Evolutionary conservation across 495 filamentous ascomycete species (phyloP).

Genomic region (Chaetomidium leptoderma): DNA sequence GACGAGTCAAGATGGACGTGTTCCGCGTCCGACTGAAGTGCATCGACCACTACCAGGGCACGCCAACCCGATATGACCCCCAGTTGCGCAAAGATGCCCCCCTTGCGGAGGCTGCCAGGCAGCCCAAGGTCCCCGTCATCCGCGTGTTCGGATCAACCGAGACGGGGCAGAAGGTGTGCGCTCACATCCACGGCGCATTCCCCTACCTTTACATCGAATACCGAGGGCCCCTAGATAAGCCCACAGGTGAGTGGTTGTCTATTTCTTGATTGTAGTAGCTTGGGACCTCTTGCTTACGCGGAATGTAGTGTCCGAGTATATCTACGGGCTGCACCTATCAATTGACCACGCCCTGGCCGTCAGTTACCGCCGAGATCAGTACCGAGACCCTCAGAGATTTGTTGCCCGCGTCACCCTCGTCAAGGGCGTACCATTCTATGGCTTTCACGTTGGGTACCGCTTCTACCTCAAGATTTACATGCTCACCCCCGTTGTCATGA

Average conservation of each 20-base stretch:
- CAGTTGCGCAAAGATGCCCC: conserved; percentile 56
- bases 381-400: conserved; percentile 62
- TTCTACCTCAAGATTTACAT: conserved; percentile 94
- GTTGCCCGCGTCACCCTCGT: conserved; percentile 87
- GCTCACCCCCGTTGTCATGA: conserved; percentile 77
- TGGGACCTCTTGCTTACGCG: conserved; percentile 2
- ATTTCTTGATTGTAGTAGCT: background rate
- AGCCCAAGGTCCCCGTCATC: conserved; percentile 77
- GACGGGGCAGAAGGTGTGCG: conserved; percentile 92
- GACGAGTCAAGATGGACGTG: conserved; percentile 51
- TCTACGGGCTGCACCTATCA: conserved; percentile 66
- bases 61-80: conserved; percentile 77
- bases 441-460: conserved; percentile 85
- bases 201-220: conserved; percentile 94
- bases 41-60: conserved; percentile 85
- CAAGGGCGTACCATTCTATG: conserved; percentile 93
- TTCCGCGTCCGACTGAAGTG: conserved; percentile 90
- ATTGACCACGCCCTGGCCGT: conserved; percentile 82
- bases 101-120: conserved; percentile 48
- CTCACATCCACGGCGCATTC: conserved; percentile 92
- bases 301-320: conserved; percentile 52
- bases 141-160: conserved; percentile 92
- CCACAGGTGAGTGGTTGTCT: conserved; percentile 52
- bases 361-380: conserved; percentile 70
- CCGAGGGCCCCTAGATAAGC: conserved; percentile 58